Percentiles rank a stretch among this genome's conserved stretches.
Conservation (phyloP, 331 rosid genomes). For the Acacia concinna region DNA sequence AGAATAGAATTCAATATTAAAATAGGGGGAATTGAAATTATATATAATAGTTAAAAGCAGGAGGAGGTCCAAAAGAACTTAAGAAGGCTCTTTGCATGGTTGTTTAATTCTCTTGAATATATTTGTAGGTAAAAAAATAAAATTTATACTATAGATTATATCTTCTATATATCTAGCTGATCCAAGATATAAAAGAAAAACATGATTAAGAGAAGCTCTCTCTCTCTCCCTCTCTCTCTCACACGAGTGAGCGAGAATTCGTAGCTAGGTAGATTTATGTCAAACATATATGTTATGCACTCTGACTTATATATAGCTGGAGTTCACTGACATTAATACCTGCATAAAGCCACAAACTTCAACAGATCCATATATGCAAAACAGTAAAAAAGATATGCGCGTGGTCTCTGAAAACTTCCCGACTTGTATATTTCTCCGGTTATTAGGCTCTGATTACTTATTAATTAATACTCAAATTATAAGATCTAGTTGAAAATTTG, state of each 20-base stretch:
- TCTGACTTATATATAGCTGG: not conserved
- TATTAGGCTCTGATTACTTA: not conserved
- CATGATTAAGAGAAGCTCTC: not conserved
- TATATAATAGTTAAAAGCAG: not conserved
- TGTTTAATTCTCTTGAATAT: not conserved
- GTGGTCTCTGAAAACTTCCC: not conserved
- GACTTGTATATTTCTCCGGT: not conserved
- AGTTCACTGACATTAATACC: not conserved
- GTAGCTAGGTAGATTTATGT: conserved; percentile 1
- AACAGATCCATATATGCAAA: not conserved
- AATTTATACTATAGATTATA: not conserved
- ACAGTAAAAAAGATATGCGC: not conserved
- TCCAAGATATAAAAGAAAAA: not conserved
- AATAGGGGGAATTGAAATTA: not conserved
- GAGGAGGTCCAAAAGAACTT: too few species aligned
- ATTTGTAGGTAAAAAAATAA: not conserved
- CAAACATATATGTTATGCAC: too few species aligned
- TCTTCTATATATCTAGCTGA: not conserved
- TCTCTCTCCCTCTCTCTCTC: not conserved
- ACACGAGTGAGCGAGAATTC: not conserved
- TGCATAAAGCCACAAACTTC: not conserved
- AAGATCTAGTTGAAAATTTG: too few species aligned
- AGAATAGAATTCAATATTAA: not conserved
- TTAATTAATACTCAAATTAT: too few species aligned
- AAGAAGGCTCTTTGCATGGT: not conserved